Percentiles rank a stretch among this genome's conserved stretches.
Evolutionary conservation across 2,329 filamentous ascomycete genomes (phyloP).

Genomic region (Talaromyces sp.): DNA sequence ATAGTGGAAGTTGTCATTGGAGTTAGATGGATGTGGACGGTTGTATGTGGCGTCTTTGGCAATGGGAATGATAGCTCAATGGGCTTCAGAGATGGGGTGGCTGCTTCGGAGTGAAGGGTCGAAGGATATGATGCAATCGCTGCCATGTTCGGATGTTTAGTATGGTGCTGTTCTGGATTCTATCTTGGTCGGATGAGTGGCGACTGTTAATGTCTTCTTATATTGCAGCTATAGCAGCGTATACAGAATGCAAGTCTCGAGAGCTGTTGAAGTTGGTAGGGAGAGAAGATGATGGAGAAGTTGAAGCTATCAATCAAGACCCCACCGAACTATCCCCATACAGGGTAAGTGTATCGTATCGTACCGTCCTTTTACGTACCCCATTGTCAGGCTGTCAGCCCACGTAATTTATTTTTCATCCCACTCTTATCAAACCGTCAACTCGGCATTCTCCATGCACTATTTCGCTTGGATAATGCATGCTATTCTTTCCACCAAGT

Average conservation of each 20-base stretch:
- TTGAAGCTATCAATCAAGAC: not conserved
- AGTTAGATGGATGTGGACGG: slow-evolving; percentile 55
- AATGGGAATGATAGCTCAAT: slow-evolving; percentile 55
- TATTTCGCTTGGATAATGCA: not conserved
- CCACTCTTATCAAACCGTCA: slow-evolving; percentile 1
- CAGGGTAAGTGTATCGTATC: not conserved
- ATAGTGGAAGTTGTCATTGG: slow-evolving; percentile 49
- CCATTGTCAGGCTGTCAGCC: not conserved
- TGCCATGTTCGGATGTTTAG: slow-evolving; percentile 14
- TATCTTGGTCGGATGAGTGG: too few relatives aligned
- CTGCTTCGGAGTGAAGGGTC: slow-evolving; percentile 18
- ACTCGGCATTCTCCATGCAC: not conserved
- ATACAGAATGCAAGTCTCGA: too few relatives aligned
- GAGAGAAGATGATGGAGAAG: not conserved
- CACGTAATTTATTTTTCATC: slow-evolving; percentile 2
- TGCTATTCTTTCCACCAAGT: not conserved
- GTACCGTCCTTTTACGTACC: not conserved
- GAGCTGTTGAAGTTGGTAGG: too few relatives aligned
- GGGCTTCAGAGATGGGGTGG: slow-evolving; percentile 34
- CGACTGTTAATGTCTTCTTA: too few relatives aligned
- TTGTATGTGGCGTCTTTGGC: slow-evolving; percentile 52
- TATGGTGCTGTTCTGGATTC: not conserved
- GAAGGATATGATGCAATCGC: slow-evolving; percentile 8
- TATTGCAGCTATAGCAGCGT: too few relatives aligned
- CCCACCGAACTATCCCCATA: not conserved